These are phyloP conservation scores for Pseudogymnoascus sp. DNA, from an alignment of 2,329 filamentous ascomycete species.

Conservation along the genomic window DNA sequence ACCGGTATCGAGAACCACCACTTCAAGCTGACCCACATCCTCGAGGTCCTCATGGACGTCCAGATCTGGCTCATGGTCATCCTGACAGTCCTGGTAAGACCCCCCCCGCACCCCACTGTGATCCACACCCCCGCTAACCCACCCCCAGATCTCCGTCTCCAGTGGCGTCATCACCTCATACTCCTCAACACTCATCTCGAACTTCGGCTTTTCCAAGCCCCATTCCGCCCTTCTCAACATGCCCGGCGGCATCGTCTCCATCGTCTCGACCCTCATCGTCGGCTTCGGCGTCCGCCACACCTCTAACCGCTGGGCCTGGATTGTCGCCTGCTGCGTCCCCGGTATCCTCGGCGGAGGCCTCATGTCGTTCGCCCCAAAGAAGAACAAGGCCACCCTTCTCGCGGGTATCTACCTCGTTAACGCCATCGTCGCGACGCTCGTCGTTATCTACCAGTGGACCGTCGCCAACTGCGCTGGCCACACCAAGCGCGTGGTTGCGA, in stretches of 20 bases:
- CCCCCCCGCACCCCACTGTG: not conserved
- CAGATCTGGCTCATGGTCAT: conserved; percentile 44
- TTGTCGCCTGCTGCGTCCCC: conserved; percentile 40
- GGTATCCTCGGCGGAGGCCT: conserved; percentile 33
- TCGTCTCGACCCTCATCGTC: conserved; percentile 43
- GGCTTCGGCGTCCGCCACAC: conserved; percentile 39
- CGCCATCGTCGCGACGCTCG: conserved; percentile 38
- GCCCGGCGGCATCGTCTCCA: conserved; percentile 45
- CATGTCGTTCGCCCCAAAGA: conserved; percentile 44
- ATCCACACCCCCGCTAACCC: conserved; percentile 18
- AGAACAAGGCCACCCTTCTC: conserved; percentile 39
- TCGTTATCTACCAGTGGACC: conserved; percentile 40
- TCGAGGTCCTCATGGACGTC: conserved; percentile 42
- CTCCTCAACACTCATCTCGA: conserved; percentile 44
- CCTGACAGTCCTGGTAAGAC: conserved; percentile 40
- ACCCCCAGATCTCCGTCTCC: conserved; percentile 38
- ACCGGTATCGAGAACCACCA: conserved; percentile 44
- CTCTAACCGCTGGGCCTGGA: conserved; percentile 44
- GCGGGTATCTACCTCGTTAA: conserved; percentile 45
- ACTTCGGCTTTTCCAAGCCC: conserved; percentile 39
- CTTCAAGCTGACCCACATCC: conserved; percentile 41
- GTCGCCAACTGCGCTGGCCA: conserved; percentile 42
- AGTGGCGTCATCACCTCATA: conserved; percentile 48
- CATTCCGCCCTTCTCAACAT: conserved; percentile 46
- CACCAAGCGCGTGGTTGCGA: conserved; percentile 44